These are phyloP conservation scores for Chrysosporium keratinophilum DNA, from an alignment of 2,329 filamentous ascomycete genomes.

Conservation along the genomic window DNA sequence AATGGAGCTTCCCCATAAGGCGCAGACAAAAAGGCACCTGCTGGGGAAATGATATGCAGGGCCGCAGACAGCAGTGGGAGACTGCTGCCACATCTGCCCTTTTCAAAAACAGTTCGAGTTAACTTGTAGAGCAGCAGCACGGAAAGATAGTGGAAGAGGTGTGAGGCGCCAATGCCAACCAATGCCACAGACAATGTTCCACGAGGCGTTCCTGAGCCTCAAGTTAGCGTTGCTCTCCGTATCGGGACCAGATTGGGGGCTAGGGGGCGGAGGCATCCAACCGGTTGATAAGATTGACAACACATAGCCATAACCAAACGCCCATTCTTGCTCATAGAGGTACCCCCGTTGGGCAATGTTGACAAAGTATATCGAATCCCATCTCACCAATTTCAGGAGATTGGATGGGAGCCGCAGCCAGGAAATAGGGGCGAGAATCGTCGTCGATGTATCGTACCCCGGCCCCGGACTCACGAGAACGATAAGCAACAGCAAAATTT, in stretches of 20 bases:
- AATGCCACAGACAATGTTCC: conserved; percentile 24
- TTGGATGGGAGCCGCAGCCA: background rate
- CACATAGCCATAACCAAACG: conserved; percentile 50
- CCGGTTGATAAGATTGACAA: conserved; percentile 31
- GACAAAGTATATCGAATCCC: conserved; percentile 54
- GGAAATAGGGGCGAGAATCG: conserved; percentile 31
- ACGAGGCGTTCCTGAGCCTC: background rate
- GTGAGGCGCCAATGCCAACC: conserved; percentile 57
- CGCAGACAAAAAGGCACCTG: conserved; percentile 77
- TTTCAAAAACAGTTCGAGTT: conserved; percentile 46
- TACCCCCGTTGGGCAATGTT: conserved; percentile 45
- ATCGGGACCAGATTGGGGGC: background rate
- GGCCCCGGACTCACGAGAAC: conserved; percentile 44
- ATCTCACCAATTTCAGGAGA: conserved; percentile 42
- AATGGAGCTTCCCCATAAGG: conserved; percentile 76
- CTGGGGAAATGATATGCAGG: conserved; percentile 76
- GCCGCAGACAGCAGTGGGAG: conserved; percentile 53
- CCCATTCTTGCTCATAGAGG: conserved; percentile 56
- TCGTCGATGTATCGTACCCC: conserved; percentile 55
- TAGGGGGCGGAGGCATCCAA: conserved; percentile 16
- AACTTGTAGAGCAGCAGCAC: conserved; percentile 62
- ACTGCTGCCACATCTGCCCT: conserved; percentile 18
- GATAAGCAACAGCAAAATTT: conserved; percentile 42
- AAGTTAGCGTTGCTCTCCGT: background rate
- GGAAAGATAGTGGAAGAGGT: conserved; percentile 65